These are phyloP conservation scores for Ogataea allantospora DNA, from an alignment of 805 yeast species.

Conservation along the genomic window DNA sequence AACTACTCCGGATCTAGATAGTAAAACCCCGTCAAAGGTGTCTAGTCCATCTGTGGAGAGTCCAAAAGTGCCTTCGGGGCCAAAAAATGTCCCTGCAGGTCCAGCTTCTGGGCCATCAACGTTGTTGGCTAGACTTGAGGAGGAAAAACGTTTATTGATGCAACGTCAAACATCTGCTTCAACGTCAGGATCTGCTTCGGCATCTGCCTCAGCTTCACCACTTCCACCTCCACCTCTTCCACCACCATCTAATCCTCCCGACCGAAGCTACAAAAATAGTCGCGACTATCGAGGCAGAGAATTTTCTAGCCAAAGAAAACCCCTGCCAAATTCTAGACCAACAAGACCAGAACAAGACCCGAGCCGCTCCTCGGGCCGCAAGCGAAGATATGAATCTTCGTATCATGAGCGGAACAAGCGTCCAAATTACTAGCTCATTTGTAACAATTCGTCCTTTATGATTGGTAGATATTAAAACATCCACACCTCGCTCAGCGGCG, in stretches of 20 bases:
- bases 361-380: conserved; percentile 9
- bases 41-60: neutral
- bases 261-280: conserved; percentile 6
- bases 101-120: conserved; percentile 3
- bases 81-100: neutral
- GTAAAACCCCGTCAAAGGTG: neutral
- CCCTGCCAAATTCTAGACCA: conserved; percentile 4
- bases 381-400: conserved; percentile 15
- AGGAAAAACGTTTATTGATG: conserved; percentile 15
- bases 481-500: conserved; percentile 11
- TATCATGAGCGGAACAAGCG: conserved; percentile 15
- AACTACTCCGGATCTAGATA: neutral
- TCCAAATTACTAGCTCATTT: conserved; percentile 11
- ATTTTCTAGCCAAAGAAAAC: conserved; percentile 10
- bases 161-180: conserved; percentile 10
- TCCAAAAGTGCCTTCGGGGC: neutral
- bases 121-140: conserved; percentile 16
- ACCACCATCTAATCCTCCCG: conserved; percentile 11
- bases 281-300: conserved; percentile 11
- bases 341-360: conserved; percentile 4
- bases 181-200: neutral
- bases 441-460: conserved; percentile 3
- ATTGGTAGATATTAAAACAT: conserved; percentile 7
- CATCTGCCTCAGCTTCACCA: conserved; percentile 5
- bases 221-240: conserved; percentile 22